Evolutionary conservation across 176 grass and related monocot species (phyloP), one percentile per base, ranked within the genome.

Genomic region (Oryza nivara): DNA sequence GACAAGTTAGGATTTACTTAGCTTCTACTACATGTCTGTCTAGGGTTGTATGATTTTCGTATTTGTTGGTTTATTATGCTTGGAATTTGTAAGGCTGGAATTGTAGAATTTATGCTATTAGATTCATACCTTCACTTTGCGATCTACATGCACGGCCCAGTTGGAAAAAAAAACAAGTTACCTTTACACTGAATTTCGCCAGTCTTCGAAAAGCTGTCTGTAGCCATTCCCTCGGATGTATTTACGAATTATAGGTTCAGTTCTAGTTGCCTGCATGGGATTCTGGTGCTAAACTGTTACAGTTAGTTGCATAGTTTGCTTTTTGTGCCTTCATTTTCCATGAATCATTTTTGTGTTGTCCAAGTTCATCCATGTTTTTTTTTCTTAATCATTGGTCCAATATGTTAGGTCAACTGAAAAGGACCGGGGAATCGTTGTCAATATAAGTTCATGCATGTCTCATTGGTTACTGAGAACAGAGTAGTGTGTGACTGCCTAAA

Each of bases 351-450:
- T 82, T 30, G 12, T 64, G 15, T 2, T 9, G 2, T 58, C 6
- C 17, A 58, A 58, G 54, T 58, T 58, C 19, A 2, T 11, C 1
- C 52, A 19, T 19, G 11, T 0, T 0, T 5, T 36, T 28, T 28
- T 52, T 80, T 48, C 7, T 60, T 17, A 9, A 32, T 58, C n/a
- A 67, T 20, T 71, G 22, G 19, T 73, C 22, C 3, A 28, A 49
- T 43, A 20, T 87, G 51, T 70, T 87, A 25, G 49, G 14, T 74
- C 30, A 48, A 13, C 30, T 15, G 51, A 76, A 23, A 51, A 75
- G 15, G 71, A 70, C 49, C 6, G 43, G 41, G n/a, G 43, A 71
- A 81, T 70, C 46, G 41, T 43, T 85, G 36, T 84, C 28, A 17
- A 16, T 79, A 45, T 63, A 47, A 80, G 38, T 11, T 10, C 52